Evolutionary conservation across 805 yeast genomes (phyloP).

Genomic region (Candida dajiaensis): DNA sequence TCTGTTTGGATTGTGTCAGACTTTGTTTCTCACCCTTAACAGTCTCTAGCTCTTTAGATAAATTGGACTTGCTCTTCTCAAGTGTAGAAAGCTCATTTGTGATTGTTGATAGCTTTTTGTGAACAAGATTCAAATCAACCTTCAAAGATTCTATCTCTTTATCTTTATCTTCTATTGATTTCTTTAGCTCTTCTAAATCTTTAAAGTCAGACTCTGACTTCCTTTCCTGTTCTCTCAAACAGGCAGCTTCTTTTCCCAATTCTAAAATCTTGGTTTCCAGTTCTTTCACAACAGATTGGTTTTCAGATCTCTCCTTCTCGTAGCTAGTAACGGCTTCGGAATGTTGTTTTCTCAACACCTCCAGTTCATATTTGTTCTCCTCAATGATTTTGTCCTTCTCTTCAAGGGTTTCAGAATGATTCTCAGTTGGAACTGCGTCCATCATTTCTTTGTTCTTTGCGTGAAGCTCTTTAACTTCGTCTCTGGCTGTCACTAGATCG

Average conservation of each 20-base stretch:
- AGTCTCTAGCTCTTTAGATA: slow-evolving; percentile 16
- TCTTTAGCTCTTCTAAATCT: neutral
- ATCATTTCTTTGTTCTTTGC: slow-evolving; percentile 4
- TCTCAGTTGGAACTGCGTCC: neutral
- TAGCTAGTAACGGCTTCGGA: slow-evolving; percentile 26
- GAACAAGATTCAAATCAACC: neutral
- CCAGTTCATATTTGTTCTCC: slow-evolving; percentile 22
- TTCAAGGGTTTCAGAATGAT: slow-evolving; percentile 4
- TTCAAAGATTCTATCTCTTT: neutral
- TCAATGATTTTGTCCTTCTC: slow-evolving; percentile 13
- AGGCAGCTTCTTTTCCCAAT: neutral
- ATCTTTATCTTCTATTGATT: neutral
- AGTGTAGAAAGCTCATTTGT: slow-evolving; percentile 5
- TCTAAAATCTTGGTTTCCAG: slow-evolving; percentile 6
- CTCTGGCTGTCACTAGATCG: slow-evolving; percentile 68
- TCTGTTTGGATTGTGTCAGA: slow-evolving; percentile 19
- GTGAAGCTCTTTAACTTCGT: slow-evolving; percentile 38
- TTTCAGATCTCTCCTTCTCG: slow-evolving; percentile 18
- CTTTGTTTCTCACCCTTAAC: slow-evolving; percentile 17
- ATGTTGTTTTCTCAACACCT: slow-evolving; percentile 29
- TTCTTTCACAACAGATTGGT: slow-evolving; percentile 7
- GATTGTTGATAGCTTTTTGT: neutral
- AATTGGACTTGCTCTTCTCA: slow-evolving; percentile 14
- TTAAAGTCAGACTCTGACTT: neutral
- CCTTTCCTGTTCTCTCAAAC: slow-evolving; percentile 5